phyloP scores from a whole-genome alignment of 768 basidiomycete species.

The Amanita brunnescens region DNA sequence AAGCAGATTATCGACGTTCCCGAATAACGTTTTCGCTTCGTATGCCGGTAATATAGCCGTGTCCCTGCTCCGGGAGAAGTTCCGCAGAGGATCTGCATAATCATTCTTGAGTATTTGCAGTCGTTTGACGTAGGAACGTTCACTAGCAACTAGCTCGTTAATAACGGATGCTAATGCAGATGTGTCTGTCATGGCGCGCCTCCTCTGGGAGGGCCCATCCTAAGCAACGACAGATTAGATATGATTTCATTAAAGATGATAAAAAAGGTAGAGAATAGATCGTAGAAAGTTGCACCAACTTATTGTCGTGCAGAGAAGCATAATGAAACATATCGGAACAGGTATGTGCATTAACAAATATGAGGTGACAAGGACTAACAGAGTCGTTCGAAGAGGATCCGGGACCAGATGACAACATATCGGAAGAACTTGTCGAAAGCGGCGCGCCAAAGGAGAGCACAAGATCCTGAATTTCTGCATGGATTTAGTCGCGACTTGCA shows the following conservation, averaged over 20 bases:
- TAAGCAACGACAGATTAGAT: constrained; percentile 11
- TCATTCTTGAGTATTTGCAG: constrained; percentile 76
- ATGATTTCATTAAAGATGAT: neutral
- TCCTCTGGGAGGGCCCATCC: constrained; percentile 36
- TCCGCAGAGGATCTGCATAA: constrained; percentile 87
- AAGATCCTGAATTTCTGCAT: constrained; percentile 67
- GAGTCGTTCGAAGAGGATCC: constrained; percentile 28
- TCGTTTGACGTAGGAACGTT: constrained; percentile 80
- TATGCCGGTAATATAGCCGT: constrained; percentile 84
- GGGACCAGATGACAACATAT: constrained; percentile 35
- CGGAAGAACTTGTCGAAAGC: constrained; percentile 41
- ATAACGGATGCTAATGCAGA: constrained; percentile 66
- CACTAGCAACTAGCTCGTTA: constrained; percentile 83
- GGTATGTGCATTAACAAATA: neutral
- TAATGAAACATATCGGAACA: neutral
- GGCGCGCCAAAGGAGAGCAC: constrained; percentile 70
- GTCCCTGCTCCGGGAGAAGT: constrained; percentile 75
- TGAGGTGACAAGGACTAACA: constrained; percentile 28
- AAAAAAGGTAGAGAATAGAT: neutral
- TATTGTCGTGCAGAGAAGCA: constrained; percentile 1
- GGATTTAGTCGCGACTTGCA: constrained; percentile 8
- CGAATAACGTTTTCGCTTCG: constrained; percentile 89
- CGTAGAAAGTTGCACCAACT: constrained; percentile 4
- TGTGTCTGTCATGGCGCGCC: constrained; percentile 55
- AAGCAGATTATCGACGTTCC: constrained; percentile 85